Percentiles rank a stretch among this genome's conserved stretches.
phyloP scores from a whole-genome alignment of 257 asterid genomes.

The Salvia miltiorrhiza region DNA sequence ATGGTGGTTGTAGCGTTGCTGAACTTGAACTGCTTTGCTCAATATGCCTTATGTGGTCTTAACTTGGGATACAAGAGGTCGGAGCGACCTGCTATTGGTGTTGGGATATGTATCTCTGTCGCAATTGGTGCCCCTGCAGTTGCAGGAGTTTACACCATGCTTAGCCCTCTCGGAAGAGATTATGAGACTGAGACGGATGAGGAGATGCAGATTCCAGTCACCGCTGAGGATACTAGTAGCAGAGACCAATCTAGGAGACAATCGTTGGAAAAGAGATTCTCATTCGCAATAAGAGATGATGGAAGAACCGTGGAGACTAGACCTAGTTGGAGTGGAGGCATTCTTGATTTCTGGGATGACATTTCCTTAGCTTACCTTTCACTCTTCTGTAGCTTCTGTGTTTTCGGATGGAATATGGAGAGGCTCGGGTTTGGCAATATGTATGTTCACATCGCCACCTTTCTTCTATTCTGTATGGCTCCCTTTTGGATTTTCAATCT shows the following conservation, averaged over 20 bases:
- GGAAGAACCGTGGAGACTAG: slow-evolving; percentile 40
- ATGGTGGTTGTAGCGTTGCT: slow-evolving; percentile 72
- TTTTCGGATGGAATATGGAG: slow-evolving; percentile 98
- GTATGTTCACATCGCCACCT: slow-evolving; percentile 91
- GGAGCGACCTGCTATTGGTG: slow-evolving; percentile 72
- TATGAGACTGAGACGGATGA: slow-evolving; percentile 36
- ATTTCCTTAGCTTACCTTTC: slow-evolving; percentile 84
- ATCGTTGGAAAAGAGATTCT: slow-evolving; percentile 58
- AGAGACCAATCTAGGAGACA: slow-evolving; percentile 40
- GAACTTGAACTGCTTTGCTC: slow-evolving; percentile 73
- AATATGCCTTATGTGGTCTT: slow-evolving; percentile 77
- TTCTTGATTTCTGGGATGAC: slow-evolving; percentile 87
- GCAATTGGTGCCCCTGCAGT: slow-evolving; percentile 79
- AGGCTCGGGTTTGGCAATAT: slow-evolving; percentile 88
- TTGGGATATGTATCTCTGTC: slow-evolving; percentile 58
- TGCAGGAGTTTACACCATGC: slow-evolving; percentile 66
- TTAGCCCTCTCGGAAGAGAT: slow-evolving; percentile 85
- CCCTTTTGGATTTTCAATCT: slow-evolving; percentile 86
- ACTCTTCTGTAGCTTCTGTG: slow-evolving; percentile 78
- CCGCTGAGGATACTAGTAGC: slow-evolving; percentile 34
- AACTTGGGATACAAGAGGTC: slow-evolving; percentile 67
- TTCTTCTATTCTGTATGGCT: slow-evolving; percentile 82
- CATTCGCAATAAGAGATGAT: slow-evolving; percentile 46
- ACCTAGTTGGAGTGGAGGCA: slow-evolving; percentile 85
- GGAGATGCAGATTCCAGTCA: slow-evolving; percentile 18